These are phyloP conservation scores for Phytophthora cryptogea DNA, from an alignment of 352 stramenopile genomes.

Conservation along the genomic window DNA sequence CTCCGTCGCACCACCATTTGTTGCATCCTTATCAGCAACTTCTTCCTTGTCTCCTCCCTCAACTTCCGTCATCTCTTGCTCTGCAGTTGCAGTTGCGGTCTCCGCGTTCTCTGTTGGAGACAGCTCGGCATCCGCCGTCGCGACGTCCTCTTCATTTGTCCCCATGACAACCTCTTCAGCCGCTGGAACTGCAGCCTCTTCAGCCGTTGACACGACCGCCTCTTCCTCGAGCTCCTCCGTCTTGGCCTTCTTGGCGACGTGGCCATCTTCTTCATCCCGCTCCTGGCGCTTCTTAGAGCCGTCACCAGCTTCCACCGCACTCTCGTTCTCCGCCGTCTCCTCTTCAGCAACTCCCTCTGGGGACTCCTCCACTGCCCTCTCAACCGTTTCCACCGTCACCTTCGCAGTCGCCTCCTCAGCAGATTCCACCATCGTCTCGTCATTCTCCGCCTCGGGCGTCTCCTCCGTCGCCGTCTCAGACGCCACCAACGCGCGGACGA, in stretches of 20 bases:
- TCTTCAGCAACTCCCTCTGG: neutral
- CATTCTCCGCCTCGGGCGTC: slow-evolving; percentile 5
- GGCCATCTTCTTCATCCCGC: slow-evolving; percentile 34
- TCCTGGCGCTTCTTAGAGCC: slow-evolving; percentile 39
- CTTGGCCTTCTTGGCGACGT: slow-evolving; percentile 37
- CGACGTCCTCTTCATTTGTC: neutral
- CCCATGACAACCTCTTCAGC: neutral
- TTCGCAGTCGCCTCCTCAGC: neutral
- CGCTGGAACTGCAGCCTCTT: neutral
- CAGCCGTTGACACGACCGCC: neutral
- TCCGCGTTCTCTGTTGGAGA: neutral
- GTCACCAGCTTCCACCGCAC: slow-evolving; percentile 6
- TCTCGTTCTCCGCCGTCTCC: slow-evolving; percentile 7
- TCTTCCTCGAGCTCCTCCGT: slow-evolving; percentile 15
- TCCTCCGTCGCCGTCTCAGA: slow-evolving; percentile 15
- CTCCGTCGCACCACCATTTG: neutral
- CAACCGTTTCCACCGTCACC: slow-evolving; percentile 1
- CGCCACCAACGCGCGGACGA: slow-evolving; percentile 31
- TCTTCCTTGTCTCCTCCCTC: neutral
- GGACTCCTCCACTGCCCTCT: slow-evolving; percentile 1
- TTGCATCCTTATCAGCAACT: neutral
- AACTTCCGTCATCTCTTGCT: neutral
- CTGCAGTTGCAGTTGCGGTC: neutral
- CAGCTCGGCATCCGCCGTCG: neutral
- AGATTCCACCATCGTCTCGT: neutral